Conservation (phyloP, 2,329 filamentous ascomycete species). For the Madurella mycetomatis region DNA sequence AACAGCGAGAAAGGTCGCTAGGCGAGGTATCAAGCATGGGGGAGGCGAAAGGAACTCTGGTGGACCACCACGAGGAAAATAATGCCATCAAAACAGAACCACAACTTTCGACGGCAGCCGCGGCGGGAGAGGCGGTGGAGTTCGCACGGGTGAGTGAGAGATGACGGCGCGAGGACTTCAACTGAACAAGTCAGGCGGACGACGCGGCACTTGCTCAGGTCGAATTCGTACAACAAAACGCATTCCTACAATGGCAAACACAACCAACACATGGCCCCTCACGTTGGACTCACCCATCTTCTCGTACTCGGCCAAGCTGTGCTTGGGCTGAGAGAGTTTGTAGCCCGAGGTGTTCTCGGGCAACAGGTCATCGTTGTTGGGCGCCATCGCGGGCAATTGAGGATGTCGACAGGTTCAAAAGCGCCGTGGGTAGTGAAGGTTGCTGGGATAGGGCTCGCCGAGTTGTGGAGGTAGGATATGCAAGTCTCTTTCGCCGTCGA, state of each 20-base stretch:
- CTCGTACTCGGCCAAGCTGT: slow-evolving; percentile 91
- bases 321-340: slow-evolving; percentile 95
- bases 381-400: slow-evolving; percentile 53
- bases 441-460: background rate
- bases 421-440: background rate
- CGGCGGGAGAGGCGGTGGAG: background rate
- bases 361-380: slow-evolving; percentile 74
- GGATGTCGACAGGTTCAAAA: slow-evolving; percentile 2
- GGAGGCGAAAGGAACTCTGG: background rate
- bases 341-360: slow-evolving; percentile 90
- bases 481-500: background rate
- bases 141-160: background rate
- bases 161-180: background rate
- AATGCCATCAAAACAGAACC: background rate
- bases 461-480: background rate
- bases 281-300: slow-evolving; percentile 69
- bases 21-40: background rate
- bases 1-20: background rate
- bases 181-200: background rate
- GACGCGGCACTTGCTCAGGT: slow-evolving; percentile 8
- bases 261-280: background rate
- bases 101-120: background rate
- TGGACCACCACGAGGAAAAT: background rate
- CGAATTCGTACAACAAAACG: background rate
- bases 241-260: background rate